Evolutionary conservation across 257 asterid genomes (phyloP).

Genomic region (Solanum ossicruentum): DNA sequence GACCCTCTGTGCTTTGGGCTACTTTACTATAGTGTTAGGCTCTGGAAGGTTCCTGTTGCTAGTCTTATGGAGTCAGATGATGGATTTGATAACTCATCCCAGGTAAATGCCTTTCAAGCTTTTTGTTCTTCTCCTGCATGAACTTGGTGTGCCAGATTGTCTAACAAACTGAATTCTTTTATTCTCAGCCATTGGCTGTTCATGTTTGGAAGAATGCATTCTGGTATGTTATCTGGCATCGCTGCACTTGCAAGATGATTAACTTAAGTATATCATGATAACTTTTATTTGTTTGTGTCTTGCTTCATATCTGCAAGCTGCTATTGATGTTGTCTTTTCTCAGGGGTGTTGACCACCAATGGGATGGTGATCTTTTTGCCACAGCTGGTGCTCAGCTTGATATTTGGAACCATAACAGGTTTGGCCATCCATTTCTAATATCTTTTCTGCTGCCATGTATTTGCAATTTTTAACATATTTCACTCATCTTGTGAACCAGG

Average conservation of each 20-base stretch:
- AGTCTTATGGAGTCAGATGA: constrained; percentile 32
- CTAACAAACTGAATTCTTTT: not conserved
- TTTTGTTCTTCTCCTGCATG: not conserved
- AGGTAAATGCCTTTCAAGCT: constrained; percentile 19
- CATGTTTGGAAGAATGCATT: constrained; percentile 74
- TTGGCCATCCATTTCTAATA: not conserved
- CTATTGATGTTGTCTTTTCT: not conserved
- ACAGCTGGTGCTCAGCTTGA: constrained; percentile 96
- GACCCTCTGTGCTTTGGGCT: not conserved
- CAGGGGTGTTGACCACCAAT: constrained; percentile 96
- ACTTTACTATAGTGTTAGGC: constrained; percentile 56
- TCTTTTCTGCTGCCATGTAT: not conserved
- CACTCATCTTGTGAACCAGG: constrained; percentile 28
- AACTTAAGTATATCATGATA: not conserved
- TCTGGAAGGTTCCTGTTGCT: constrained; percentile 75
- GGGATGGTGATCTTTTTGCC: constrained; percentile 83
- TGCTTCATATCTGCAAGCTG: not conserved
- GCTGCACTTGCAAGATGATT: not conserved
- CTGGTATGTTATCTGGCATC: constrained; percentile 34
- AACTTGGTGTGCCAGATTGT: not conserved
- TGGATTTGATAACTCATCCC: constrained; percentile 19
- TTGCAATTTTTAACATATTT: constrained; percentile 1
- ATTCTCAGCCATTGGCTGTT: constrained; percentile 59
- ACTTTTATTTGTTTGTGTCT: not conserved
- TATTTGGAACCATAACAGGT: constrained; percentile 97